A percentile compares a stretch with the other conserved stretches of the same genome.
Conservation (phyloP, 83 land plant genomes). For the Diphasiastrum complanatum region DNA sequence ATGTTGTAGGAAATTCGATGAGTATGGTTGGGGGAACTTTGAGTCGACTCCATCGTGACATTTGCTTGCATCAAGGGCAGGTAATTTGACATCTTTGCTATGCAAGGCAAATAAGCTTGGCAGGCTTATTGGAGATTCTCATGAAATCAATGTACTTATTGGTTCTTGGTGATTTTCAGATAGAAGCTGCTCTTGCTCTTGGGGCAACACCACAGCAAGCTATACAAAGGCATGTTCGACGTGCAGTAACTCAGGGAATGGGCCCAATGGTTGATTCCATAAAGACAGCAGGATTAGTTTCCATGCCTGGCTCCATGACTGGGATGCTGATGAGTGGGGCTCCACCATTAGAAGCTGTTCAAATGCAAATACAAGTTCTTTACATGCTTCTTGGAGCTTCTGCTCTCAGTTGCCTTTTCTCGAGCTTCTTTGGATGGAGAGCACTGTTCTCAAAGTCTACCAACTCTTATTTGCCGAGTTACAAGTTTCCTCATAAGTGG, state of each 20-base stretch:
- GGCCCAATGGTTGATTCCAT: constrained; percentile 18
- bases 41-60: constrained; percentile 2
- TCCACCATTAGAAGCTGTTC: constrained; percentile 10
- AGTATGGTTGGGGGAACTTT: constrained; percentile 17
- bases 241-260: constrained; percentile 17
- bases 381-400: constrained; percentile 22
- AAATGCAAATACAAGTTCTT: constrained; percentile 15
- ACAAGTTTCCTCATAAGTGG: too few relatives aligned
- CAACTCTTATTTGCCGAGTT: too few relatives aligned
- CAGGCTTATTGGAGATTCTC: neutral
- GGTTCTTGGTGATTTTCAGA: neutral
- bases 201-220: constrained; percentile 17
- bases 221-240: constrained; percentile 8
- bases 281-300: constrained; percentile 11
- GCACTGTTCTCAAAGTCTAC: neutral
- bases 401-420: constrained; percentile 10
- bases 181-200: constrained; percentile 19
- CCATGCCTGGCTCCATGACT: constrained; percentile 20
- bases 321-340: constrained; percentile 19
- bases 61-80: constrained; percentile 6
- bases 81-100: too few relatives aligned
- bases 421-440: neutral
- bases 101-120: neutral
- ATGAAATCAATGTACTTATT: neutral
- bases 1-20: constrained; percentile 19